Evolutionary conservation across 495 filamentous ascomycete genomes (phyloP).

Genomic region (Platismatia glauca): DNA sequence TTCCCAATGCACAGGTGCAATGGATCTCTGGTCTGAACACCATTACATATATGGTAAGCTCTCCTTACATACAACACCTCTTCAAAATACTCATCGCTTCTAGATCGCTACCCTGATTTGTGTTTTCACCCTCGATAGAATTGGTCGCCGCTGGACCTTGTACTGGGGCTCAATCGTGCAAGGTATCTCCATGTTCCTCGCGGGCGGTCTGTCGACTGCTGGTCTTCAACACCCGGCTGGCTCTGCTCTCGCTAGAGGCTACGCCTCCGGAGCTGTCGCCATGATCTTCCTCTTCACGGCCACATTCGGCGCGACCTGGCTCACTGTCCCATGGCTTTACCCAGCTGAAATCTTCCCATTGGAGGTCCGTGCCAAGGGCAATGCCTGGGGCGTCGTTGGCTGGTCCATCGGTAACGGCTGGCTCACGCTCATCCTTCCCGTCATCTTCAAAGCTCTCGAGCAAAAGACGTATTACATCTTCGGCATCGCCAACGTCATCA

Average conservation of each 20-base stretch:
- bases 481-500: constrained; percentile 51
- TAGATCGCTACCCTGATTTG: constrained; percentile 50
- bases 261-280: constrained; percentile 53
- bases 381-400: constrained; percentile 66
- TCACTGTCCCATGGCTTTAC: constrained; percentile 64
- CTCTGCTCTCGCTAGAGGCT: constrained; percentile 38
- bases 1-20: constrained; percentile 48
- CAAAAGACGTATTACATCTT: constrained; percentile 64
- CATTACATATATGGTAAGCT: constrained; percentile 48
- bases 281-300: constrained; percentile 65
- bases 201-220: constrained; percentile 45
- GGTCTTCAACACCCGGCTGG: constrained; percentile 38
- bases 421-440: constrained; percentile 53
- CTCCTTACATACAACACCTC: neutral
- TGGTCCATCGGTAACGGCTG: constrained; percentile 68
- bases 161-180: constrained; percentile 51
- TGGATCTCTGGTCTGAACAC: constrained; percentile 65
- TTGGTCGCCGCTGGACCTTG: constrained; percentile 50
- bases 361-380: constrained; percentile 58
- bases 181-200: constrained; percentile 41
- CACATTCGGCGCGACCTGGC: constrained; percentile 63
- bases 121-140: constrained; percentile 49
- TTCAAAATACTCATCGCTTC: constrained; percentile 14
- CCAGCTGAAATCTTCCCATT: constrained; percentile 66
- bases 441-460: constrained; percentile 53